These are phyloP conservation scores for Podila verticillata DNA, from an alignment of 192 early-diverging fungal species.

Conservation along the genomic window DNA sequence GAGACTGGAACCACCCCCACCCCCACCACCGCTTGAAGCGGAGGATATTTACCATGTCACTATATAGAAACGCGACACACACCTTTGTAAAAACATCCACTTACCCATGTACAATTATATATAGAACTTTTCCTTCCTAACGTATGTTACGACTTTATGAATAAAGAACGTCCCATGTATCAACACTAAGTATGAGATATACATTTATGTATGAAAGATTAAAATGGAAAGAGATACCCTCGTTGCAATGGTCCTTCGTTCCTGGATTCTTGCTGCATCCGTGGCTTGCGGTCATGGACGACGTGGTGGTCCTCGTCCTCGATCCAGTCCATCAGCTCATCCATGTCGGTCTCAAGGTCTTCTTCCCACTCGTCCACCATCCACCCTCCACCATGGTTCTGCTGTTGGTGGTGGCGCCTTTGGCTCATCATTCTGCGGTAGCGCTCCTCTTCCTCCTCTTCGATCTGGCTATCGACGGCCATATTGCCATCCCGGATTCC, in stretches of 20 bases:
- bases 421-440: background rate
- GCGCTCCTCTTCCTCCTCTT: background rate
- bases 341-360: slow-evolving; percentile 12
- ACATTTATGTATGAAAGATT: background rate
- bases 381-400: slow-evolving; percentile 1
- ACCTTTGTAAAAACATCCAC: no score
- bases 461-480: background rate
- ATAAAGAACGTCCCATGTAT: background rate
- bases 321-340: slow-evolving; percentile 21
- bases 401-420: background rate
- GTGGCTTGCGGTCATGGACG: background rate
- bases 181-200: background rate
- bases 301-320: slow-evolving; percentile 10
- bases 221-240: background rate
- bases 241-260: background rate
- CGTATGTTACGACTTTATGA: slow-evolving; percentile 4
- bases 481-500: background rate
- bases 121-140: no score
- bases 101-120: no score
- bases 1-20: background rate
- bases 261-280: background rate
- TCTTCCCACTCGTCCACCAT: slow-evolving; percentile 16
- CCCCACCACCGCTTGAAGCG: no score
- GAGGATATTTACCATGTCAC: no score
- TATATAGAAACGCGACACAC: no score